phyloP scores from a whole-genome alignment of 169 alveolate species.

The Cryptosporidium xiaoi region DNA sequence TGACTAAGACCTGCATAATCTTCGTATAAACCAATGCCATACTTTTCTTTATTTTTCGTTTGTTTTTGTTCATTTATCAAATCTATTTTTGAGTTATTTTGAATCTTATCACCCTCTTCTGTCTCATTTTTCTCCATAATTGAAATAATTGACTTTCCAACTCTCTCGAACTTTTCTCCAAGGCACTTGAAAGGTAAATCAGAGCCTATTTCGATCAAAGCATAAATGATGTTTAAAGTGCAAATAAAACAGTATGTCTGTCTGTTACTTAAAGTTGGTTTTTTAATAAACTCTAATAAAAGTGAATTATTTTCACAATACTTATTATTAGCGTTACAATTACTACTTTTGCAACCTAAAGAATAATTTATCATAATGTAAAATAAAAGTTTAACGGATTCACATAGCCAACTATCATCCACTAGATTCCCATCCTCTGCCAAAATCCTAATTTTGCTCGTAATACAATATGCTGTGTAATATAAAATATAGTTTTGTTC shows the following conservation, averaged over 20 bases:
- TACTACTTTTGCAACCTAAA: conserved; percentile 2
- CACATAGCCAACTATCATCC: conserved; percentile 32
- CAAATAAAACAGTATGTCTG: conserved; percentile 62
- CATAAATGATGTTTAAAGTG: conserved; percentile 21
- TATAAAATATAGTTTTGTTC: conserved; percentile 27
- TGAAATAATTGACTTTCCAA: too few relatives aligned
- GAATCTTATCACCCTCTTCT: background rate
- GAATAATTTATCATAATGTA: conserved; percentile 37
- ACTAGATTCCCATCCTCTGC: background rate
- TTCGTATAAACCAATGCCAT: background rate
- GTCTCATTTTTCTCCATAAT: too few relatives aligned
- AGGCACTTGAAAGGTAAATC: too few relatives aligned
- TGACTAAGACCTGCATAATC: conserved; percentile 11
- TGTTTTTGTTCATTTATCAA: background rate
- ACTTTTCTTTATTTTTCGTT: background rate
- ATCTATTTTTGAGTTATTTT: background rate
- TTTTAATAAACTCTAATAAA: background rate
- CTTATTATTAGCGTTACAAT: background rate
- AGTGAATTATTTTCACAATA: background rate
- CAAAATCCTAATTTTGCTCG: conserved; percentile 6
- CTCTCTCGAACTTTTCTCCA: too few relatives aligned
- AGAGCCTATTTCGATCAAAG: background rate
- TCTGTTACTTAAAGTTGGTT: conserved; percentile 8
- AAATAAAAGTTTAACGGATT: conserved; percentile 26
- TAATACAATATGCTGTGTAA: conserved; percentile 50